Base-by-base conservation (phyloP, 108 stramenopile species). In the Aureococcus anophagefferens region DNA sequence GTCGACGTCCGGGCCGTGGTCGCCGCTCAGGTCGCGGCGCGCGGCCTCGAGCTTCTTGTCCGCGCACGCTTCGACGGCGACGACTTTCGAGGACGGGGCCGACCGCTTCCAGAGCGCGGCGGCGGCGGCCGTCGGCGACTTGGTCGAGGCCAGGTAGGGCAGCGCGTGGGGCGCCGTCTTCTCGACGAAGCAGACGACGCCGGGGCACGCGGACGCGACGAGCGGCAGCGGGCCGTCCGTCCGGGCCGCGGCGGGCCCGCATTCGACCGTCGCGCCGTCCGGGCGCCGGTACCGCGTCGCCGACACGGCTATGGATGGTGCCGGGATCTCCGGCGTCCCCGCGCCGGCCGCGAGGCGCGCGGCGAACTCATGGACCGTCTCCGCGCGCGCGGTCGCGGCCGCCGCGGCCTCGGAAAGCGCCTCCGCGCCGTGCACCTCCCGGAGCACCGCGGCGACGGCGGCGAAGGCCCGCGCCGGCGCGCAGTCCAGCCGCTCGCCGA, bases 21-120 rank as follows among this genome's bases (percentile, higher is more conserved):
- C 74, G 28, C 74, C 74, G 28, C 33, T 33, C 80, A 93, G 87
- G 72, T 94, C 96, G 65, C 82, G 82, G 36, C 98, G 87, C 25
- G 91, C 88, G 14, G 96, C 96, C 87, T 99, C 98, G 33, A 99
- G 79, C 82, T 99, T 99, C 73, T 98, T 99, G 80, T 99, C 98
- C 73, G 93, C 93, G 86, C 98, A 99, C 21, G 97, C 96, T 92
- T 92, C 92, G 68, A 99, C 84, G 16, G 93, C 90, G 34, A 85
- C 75, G 77, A 64, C 63, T 67, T 31, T 73, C 7, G 46, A 33
- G 28, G 25, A 0, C 62, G 3, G 29, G 33, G 30, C 36, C 45
- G 79, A 72, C 35, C 76, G 45, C 71, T 86, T 77, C 3, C 75
- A 33, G n/a, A 79, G 74, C 21, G 79, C 72, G 25, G 85, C 90